These are phyloP conservation scores for Microcyclosporella mali DNA, from an alignment of 2,329 filamentous ascomycete species.

Conservation along the genomic window DNA sequence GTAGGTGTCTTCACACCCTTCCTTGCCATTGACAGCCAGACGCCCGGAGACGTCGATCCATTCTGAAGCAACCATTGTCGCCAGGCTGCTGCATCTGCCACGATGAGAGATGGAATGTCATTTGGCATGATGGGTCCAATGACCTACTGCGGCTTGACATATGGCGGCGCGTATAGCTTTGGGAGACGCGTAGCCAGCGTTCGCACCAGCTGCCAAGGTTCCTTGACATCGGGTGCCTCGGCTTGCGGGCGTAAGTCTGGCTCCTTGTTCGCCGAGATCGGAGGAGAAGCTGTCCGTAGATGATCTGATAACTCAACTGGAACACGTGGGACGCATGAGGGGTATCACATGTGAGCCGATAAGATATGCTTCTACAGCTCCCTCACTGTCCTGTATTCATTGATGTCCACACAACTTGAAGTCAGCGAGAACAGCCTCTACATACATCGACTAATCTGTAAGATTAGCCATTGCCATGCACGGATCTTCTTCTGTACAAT, in stretches of 20 bases:
- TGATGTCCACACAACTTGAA: too few relatives aligned
- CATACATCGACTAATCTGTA: background rate
- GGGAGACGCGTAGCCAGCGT: too few relatives aligned
- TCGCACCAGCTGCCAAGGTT: too few relatives aligned
- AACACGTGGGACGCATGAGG: background rate
- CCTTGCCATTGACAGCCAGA: slow-evolving; percentile 22
- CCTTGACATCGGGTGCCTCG: too few relatives aligned
- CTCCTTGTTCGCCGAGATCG: background rate
- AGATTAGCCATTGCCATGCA: background rate
- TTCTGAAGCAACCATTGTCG: slow-evolving; percentile 15
- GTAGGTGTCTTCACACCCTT: slow-evolving; percentile 16
- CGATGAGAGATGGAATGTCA: slow-evolving; percentile 13
- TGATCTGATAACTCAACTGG: background rate
- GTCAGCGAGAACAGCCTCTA: background rate
- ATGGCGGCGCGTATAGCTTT: too few relatives aligned
- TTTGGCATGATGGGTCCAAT: background rate
- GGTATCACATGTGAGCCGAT: background rate
- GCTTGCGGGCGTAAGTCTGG: too few relatives aligned
- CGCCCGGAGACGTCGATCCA: slow-evolving; percentile 8
- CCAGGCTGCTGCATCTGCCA: slow-evolving; percentile 15
- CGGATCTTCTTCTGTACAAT: background rate
- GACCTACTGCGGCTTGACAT: too few relatives aligned
- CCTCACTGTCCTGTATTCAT: background rate
- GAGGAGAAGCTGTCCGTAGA: background rate
- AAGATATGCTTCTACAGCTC: background rate